A percentile compares a stretch with the other conserved stretches of the same genome.
Conservation (phyloP, 352 stramenopile genomes). For the Pythium volutum region DNA sequence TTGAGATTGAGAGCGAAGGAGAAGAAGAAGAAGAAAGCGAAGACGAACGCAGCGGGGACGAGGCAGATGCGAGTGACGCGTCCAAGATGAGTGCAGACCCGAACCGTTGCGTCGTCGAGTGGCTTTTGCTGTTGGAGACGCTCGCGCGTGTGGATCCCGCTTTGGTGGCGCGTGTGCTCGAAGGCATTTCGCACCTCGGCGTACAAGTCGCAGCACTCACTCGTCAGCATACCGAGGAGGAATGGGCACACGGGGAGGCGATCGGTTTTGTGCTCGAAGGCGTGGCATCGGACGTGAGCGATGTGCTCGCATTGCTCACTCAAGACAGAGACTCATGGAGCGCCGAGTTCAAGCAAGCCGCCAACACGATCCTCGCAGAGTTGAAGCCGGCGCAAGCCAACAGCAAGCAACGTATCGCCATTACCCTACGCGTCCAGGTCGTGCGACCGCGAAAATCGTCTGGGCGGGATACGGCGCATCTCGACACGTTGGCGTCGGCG, state of each 20-base stretch:
- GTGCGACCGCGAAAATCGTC: neutral
- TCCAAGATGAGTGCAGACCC: no score
- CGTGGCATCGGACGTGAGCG: neutral
- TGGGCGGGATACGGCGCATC: neutral
- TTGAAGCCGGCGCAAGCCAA: neutral
- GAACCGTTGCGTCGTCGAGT: neutral
- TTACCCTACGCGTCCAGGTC: neutral
- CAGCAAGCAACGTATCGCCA: neutral
- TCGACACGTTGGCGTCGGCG: neutral
- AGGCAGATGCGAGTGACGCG: neutral
- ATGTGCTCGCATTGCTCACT: neutral
- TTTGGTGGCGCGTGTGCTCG: neutral
- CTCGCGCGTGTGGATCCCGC: neutral
- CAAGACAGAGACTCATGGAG: neutral
- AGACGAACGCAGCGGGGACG: neutral
- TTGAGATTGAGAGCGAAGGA: neutral
- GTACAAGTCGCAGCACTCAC: no score
- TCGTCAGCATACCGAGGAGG: no score
- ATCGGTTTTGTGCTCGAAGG: neutral
- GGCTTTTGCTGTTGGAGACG: neutral
- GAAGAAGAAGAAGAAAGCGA: neutral
- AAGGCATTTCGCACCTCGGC: no score
- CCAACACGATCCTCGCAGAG: neutral
- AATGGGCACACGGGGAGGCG: no score
- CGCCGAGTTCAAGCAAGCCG: neutral